Percentiles rank a stretch among this genome's conserved stretches.
Conservation (phyloP, 345 rosid species). For the Dipteronia dyeriana region DNA sequence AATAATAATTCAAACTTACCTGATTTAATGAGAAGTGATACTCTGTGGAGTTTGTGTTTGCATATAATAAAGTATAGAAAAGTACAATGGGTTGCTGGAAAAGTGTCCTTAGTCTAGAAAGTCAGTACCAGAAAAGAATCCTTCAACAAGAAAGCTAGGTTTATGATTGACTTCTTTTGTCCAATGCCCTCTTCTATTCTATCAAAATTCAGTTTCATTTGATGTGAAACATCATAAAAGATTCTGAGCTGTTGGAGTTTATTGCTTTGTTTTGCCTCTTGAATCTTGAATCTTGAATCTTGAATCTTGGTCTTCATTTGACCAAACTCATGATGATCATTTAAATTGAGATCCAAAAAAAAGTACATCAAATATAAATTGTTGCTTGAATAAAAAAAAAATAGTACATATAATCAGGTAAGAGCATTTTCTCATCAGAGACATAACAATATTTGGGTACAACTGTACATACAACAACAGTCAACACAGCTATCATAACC, state of each 20-base stretch:
- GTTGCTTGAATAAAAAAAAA: background rate
- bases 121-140: constrained; percentile 6
- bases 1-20: too few relatives aligned
- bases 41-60: background rate
- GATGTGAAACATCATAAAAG: background rate
- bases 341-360: too few relatives aligned
- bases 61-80: background rate
- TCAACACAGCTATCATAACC: too few relatives aligned
- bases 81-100: background rate
- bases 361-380: too few relatives aligned
- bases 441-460: too few relatives aligned
- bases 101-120: background rate
- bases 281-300: background rate
- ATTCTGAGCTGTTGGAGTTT: background rate
- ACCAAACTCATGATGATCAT: background rate
- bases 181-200: background rate
- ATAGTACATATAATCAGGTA: too few relatives aligned
- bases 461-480: too few relatives aligned
- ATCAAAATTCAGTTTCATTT: background rate
- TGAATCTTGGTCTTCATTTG: background rate
- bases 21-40: background rate
- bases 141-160: background rate
- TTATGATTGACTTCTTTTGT: constrained; percentile 2
- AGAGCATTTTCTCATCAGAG: too few relatives aligned
- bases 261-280: background rate